Evolutionary conservation across 768 basidiomycete species (phyloP).

Genomic region (Suillus ampliporus): DNA sequence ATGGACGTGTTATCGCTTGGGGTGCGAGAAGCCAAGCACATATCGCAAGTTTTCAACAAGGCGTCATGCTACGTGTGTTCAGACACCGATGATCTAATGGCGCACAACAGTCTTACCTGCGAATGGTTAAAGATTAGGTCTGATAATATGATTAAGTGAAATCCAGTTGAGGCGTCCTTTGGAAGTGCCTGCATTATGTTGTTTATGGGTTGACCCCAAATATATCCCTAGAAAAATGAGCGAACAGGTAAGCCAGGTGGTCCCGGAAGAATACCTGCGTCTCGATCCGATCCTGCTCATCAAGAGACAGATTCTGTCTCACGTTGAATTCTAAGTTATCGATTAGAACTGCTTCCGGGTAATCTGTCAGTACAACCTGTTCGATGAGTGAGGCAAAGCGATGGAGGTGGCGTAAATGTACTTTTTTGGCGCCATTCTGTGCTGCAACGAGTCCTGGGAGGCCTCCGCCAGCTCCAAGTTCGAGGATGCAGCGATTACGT

Average conservation of each 20-base stretch:
- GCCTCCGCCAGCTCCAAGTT: conserved; percentile 94
- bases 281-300: conserved; percentile 22
- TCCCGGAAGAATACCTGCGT: conserved; percentile 45
- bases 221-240: conserved; percentile 62
- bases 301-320: conserved; percentile 51
- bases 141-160: conserved; percentile 86
- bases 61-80: conserved; percentile 69
- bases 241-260: conserved; percentile 8
- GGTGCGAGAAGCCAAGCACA: conserved; percentile 35
- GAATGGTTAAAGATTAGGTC: conserved; percentile 97
- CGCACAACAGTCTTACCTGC: conserved; percentile 54
- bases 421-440: conserved; percentile 72
- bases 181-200: conserved; percentile 35
- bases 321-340: conserved; percentile 80
- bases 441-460: conserved; percentile 81
- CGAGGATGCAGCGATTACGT: conserved; percentile 61
- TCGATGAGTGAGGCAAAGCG: neutral
- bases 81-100: conserved; percentile 4
- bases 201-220: conserved; percentile 72
- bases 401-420: conserved; percentile 27
- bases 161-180: conserved; percentile 41
- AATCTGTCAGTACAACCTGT: conserved; percentile 89
- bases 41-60: conserved; percentile 75
- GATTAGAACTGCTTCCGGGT: conserved; percentile 80
- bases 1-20: conserved; percentile 22